phyloP scores from a whole-genome alignment of 257 asterid genomes.

The Gentiana straminea region DNA sequence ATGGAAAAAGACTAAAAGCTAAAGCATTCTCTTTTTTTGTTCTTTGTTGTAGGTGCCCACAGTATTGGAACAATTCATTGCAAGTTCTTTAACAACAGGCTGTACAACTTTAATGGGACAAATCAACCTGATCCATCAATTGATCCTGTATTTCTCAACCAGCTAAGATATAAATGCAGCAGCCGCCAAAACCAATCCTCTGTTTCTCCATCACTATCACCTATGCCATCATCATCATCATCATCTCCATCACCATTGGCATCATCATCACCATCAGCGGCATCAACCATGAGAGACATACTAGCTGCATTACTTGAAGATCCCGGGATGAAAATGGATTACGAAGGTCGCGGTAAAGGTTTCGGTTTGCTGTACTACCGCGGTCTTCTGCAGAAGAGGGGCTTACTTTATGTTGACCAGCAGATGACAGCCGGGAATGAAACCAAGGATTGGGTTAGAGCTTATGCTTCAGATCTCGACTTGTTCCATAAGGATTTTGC shows the following conservation, averaged over 20 bases:
- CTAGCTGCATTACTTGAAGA: slow-evolving; percentile 14
- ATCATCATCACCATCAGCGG: slow-evolving; percentile 18
- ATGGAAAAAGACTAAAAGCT: background rate
- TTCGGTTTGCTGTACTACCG: slow-evolving; percentile 58
- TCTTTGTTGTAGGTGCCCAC: slow-evolving; percentile 47
- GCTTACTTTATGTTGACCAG: slow-evolving; percentile 60
- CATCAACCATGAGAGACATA: slow-evolving; percentile 9
- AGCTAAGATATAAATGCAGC: slow-evolving; percentile 43
- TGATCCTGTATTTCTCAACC: slow-evolving; percentile 39
- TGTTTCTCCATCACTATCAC: slow-evolving; percentile 15
- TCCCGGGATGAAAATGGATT: slow-evolving; percentile 56
- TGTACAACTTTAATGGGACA: slow-evolving; percentile 33
- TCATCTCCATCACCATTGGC: slow-evolving; percentile 6
- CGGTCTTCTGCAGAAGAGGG: slow-evolving; percentile 54
- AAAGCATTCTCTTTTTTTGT: background rate
- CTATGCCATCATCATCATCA: slow-evolving; percentile 11
- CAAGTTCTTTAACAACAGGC: slow-evolving; percentile 41
- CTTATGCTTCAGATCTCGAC: slow-evolving; percentile 46
- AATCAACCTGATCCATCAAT: slow-evolving; percentile 50
- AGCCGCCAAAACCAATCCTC: slow-evolving; percentile 13
- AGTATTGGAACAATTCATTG: slow-evolving; percentile 74
- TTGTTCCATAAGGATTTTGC: slow-evolving; percentile 54
- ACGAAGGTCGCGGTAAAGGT: slow-evolving; percentile 48
- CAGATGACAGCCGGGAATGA: slow-evolving; percentile 47
- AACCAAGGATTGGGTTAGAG: slow-evolving; percentile 47